These are phyloP conservation scores for Podaxis carcinomalis DNA, from an alignment of 768 basidiomycete genomes.

Conservation along the genomic window DNA sequence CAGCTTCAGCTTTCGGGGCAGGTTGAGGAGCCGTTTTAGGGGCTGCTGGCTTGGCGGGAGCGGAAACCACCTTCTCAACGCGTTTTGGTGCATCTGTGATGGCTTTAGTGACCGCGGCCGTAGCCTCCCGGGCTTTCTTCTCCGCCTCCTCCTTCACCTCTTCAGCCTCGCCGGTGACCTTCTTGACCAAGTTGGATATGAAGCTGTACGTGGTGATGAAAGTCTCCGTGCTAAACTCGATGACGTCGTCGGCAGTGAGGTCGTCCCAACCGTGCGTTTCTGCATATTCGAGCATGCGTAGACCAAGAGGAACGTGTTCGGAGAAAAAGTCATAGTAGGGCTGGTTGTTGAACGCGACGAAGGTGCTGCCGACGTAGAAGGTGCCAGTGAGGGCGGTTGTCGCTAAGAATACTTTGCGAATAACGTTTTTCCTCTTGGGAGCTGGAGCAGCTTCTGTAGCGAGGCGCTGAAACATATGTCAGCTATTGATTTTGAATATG, in stretches of 20 bases:
- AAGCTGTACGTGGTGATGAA: constrained; percentile 47
- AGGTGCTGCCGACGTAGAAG: constrained; percentile 82
- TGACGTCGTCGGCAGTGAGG: constrained; percentile 56
- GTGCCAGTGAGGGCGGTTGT: constrained; percentile 64
- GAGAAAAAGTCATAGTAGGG: constrained; percentile 85
- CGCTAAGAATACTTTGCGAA: constrained; percentile 63
- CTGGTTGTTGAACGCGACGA: constrained; percentile 72
- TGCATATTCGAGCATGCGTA: constrained; percentile 74
- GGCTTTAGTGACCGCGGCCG: constrained; percentile 32
- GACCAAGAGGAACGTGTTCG: constrained; percentile 73
- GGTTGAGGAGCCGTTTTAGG: constrained; percentile 15
- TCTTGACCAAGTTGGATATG: constrained; percentile 46
- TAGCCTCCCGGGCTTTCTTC: constrained; percentile 36
- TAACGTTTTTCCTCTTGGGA: constrained; percentile 45
- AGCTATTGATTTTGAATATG: not conserved
- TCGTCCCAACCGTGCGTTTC: constrained; percentile 79
- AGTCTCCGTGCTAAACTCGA: constrained; percentile 48
- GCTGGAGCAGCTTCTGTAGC: constrained; percentile 55
- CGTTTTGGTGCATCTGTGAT: constrained; percentile 41
- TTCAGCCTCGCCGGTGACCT: constrained; percentile 26
- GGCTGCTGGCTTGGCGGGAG: constrained; percentile 40
- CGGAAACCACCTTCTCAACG: constrained; percentile 34
- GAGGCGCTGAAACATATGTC: constrained; percentile 42
- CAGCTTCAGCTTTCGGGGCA: constrained; percentile 39
- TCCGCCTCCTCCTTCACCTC: constrained; percentile 28